Evolutionary conservation across 192 early-diverging fungal species (phyloP).

Genomic region (Globomyces pollinis-pini): DNA sequence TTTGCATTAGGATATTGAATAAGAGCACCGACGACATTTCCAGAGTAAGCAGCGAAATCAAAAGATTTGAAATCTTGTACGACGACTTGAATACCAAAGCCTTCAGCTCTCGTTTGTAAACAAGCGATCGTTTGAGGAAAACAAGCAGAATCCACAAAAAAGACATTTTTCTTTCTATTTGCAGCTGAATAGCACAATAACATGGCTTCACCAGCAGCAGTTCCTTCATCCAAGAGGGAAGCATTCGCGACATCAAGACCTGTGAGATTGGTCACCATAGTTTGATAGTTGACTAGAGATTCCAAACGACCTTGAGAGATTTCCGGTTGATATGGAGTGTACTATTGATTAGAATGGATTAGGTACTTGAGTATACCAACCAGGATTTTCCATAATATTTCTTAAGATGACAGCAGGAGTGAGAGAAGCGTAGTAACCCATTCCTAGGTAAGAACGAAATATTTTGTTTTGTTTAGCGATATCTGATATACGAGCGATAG

Average conservation of each 20-base stretch:
- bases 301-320: slow-evolving; percentile 98
- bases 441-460: slow-evolving; percentile 87
- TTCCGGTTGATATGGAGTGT: slow-evolving; percentile 99
- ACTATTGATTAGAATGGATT: slow-evolving; percentile 43
- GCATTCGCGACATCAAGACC: slow-evolving; percentile 96
- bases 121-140: slow-evolving; percentile 94
- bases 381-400: slow-evolving; percentile 97
- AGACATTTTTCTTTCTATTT: slow-evolving; percentile 75
- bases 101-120: slow-evolving; percentile 87
- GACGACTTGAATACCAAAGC: slow-evolving; percentile 86
- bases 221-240: slow-evolving; percentile 97
- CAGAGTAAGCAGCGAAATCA: slow-evolving; percentile 67
- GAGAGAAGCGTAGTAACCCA: slow-evolving; percentile 87
- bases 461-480: slow-evolving; percentile 91
- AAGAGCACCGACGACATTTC: slow-evolving; percentile 80
- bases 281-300: slow-evolving; percentile 96
- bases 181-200: slow-evolving; percentile 69
- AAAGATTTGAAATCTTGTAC: slow-evolving; percentile 73
- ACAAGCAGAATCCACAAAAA: slow-evolving; percentile 89
- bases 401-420: slow-evolving; percentile 92
- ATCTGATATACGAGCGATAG: slow-evolving; percentile 70
- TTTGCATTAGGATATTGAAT: slow-evolving; percentile 91
- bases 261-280: slow-evolving; percentile 90
- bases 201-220: slow-evolving; percentile 97
- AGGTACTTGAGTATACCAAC: slow-evolving; percentile 92